Conservation (phyloP, 2,329 filamentous ascomycete genomes). For the Cytospora leucostoma region DNA sequence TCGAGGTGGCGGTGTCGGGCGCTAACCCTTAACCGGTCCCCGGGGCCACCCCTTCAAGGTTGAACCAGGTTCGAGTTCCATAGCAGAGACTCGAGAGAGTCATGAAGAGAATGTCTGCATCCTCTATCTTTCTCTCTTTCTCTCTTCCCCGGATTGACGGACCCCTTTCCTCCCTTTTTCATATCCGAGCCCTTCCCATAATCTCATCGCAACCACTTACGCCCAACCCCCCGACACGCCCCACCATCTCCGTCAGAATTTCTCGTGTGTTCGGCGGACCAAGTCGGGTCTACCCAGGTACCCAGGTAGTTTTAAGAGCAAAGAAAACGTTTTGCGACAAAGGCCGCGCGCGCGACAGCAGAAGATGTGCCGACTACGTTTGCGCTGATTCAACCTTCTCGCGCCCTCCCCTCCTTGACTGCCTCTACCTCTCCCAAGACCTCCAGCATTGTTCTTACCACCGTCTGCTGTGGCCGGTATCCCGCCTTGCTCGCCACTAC, state of each 20-base stretch:
- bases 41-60: no score
- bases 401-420: not conserved
- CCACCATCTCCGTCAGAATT: not conserved
- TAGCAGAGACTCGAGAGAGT: no score
- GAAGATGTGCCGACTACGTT: constrained; percentile 1
- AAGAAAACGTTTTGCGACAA: not conserved
- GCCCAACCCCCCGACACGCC: not conserved
- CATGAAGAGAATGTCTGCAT: no score
- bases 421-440: not conserved
- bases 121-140: no score
- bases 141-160: no score
- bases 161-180: no score
- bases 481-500: not conserved
- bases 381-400: not conserved
- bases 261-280: not conserved
- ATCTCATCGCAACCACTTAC: not conserved
- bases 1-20: no score
- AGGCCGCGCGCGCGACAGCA: not conserved
- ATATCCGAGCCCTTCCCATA: not conserved
- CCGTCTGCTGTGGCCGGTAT: not conserved
- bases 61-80: no score
- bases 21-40: no score
- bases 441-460: not conserved
- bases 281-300: not conserved
- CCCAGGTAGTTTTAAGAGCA: not conserved